Evolutionary conservation across 306 rosid genomes (phyloP), one percentile per base, ranked within the genome.

Genomic region (Begonia loranthoides): DNA sequence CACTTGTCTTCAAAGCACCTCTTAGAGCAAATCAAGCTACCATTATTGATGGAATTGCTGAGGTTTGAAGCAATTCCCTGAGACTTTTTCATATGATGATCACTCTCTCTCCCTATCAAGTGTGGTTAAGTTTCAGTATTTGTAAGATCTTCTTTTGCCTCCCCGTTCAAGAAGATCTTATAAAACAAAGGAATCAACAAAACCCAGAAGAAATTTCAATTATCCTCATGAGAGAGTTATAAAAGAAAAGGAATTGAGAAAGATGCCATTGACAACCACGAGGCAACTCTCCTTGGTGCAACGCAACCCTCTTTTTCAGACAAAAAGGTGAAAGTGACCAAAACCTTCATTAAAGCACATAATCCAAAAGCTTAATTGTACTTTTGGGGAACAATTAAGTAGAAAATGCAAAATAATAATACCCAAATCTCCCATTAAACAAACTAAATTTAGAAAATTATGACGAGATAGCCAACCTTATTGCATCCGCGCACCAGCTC

Each of bases 401-500:
- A 49, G 59, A 62, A 33, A 28, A 76, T 56, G 51, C 47, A 64
- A 58, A 51, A 60, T 61, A 58, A 52, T 73, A 65, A 70, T 63
- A 57, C 51, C 64, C 67, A 69, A 48, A 56, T 63, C 36, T 55
- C 55, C 64, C 62, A 61, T 66, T 69, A 68, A 55, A 49, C 15
- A 44, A 51, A 65, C 49, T 68, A 59, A 66, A 43, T 52, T 55
- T 62, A 41, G 4, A 53, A 51, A 50, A 59, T 70, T 69, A 60
- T 44, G 72, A 60, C 66, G 53, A n/a, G n/a, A n/a, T n/a, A 61
- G 44, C 70, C 34, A 66, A 90, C 95, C 97, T 90, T 85, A 22
- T 71, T 76, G 86, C 97, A 90, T 15, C 97, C 97, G 12, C 95
- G 97, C 85, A 90, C 97, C 83, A 90, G 81, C 64, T 90, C 97